Percentiles rank a stretch among this genome's conserved stretches.
These are phyloP conservation scores for Boletus bicolor DNA, from an alignment of 768 basidiomycete genomes.

Conservation along the genomic window DNA sequence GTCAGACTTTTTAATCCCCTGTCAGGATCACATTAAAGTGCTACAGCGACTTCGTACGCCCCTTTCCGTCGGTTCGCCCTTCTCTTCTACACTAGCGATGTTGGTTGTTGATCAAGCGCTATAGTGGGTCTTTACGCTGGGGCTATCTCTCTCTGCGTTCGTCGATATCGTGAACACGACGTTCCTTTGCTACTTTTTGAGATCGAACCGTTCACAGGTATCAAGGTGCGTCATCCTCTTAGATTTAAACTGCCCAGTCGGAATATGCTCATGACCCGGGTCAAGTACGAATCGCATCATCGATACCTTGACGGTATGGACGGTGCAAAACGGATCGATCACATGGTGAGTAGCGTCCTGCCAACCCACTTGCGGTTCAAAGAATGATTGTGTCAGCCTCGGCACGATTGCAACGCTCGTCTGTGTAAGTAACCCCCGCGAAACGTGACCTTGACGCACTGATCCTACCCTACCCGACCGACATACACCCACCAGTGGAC, in stretches of 20 bases:
- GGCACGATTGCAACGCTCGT: constrained; percentile 16
- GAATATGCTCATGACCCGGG: background rate
- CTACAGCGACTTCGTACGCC: constrained; percentile 6
- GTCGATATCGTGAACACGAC: constrained; percentile 46
- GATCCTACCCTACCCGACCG: background rate
- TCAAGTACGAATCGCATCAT: constrained; percentile 22
- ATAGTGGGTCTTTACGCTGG: constrained; percentile 46
- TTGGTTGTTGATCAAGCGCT: background rate
- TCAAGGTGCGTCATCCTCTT: constrained; percentile 29
- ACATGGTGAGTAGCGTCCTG: constrained; percentile 14
- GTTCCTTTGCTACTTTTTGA: constrained; percentile 41
- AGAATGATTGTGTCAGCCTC: constrained; percentile 2
- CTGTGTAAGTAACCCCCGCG: constrained; percentile 11
- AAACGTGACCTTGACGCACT: background rate
- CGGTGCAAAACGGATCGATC: constrained; percentile 22
- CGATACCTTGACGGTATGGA: constrained; percentile 21
- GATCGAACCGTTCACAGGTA: constrained; percentile 35
- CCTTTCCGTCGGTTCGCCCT: constrained; percentile 12
- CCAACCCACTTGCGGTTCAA: no score
- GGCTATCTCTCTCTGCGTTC: constrained; percentile 42
- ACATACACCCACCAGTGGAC: constrained; percentile 10
- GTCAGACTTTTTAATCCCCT: background rate
- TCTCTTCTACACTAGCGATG: background rate
- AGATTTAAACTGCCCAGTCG: background rate
- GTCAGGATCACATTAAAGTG: constrained; percentile 11